Percentiles rank a stretch among this genome's conserved stretches.
These are phyloP conservation scores for Globisporangium orthogonon DNA, from an alignment of 352 stramenopile species.

Conservation along the genomic window DNA sequence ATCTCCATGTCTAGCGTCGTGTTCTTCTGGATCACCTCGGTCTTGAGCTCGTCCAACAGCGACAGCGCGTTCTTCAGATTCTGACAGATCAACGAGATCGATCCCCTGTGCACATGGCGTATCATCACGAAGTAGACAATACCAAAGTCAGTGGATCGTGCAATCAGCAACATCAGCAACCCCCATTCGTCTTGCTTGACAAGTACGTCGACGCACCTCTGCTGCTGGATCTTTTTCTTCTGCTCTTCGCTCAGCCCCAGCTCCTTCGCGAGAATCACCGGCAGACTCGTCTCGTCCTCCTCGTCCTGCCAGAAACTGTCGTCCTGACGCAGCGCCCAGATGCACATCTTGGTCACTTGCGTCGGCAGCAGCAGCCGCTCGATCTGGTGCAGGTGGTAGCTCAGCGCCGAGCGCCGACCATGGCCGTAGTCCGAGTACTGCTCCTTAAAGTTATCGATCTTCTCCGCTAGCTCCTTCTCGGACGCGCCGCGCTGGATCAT, in stretches of 20 bases:
- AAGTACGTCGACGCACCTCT: constrained; percentile 38
- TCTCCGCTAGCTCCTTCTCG: constrained; percentile 89
- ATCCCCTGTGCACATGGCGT: constrained; percentile 16
- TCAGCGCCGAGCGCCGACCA: constrained; percentile 79
- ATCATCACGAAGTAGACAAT: constrained; percentile 1
- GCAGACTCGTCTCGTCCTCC: constrained; percentile 86
- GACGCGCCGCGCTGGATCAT: constrained; percentile 77
- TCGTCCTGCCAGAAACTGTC: constrained; percentile 88
- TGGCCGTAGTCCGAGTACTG: constrained; percentile 90
- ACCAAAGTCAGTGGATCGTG: neutral
- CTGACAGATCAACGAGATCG: constrained; percentile 79
- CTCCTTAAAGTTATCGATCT: constrained; percentile 95
- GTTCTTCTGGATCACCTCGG: constrained; percentile 87
- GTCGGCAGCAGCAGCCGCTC: constrained; percentile 91
- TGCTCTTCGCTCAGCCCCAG: constrained; percentile 89
- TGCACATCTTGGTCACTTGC: constrained; percentile 92
- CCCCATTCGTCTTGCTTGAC: neutral
- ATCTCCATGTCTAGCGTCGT: constrained; percentile 92
- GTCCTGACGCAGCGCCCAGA: constrained; percentile 88
- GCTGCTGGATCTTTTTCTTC: constrained; percentile 91
- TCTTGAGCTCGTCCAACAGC: constrained; percentile 87
- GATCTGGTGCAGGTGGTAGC: constrained; percentile 92
- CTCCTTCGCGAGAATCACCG: constrained; percentile 86
- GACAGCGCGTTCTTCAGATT: constrained; percentile 85
- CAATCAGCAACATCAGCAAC: neutral